These are phyloP conservation scores for Acrocalymma vagum DNA, from an alignment of 2,329 filamentous ascomycete species.

Conservation along the genomic window DNA sequence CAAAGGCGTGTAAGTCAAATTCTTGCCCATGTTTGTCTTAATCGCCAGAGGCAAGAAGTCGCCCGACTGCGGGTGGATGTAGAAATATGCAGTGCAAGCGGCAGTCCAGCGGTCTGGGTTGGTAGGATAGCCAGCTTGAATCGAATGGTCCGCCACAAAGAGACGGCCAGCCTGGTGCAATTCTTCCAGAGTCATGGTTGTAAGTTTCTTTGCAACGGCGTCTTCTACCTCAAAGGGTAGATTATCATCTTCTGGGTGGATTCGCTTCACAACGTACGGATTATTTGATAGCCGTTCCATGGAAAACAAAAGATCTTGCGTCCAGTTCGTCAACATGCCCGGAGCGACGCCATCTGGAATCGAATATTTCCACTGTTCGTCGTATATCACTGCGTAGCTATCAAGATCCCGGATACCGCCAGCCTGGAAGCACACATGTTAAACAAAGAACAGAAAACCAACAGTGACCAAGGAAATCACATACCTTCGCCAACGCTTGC, in stretches of 20 bases:
- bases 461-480: too few species aligned
- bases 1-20: slow-evolving; percentile 57
- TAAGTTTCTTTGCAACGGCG: slow-evolving; percentile 1
- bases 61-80: slow-evolving; percentile 49
- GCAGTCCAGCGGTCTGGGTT: slow-evolving; percentile 46
- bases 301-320: slow-evolving; percentile 20
- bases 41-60: slow-evolving; percentile 61
- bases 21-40: slow-evolving; percentile 53
- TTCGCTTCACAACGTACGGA: slow-evolving; percentile 11
- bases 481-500: too few species aligned
- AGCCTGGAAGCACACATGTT: too few species aligned
- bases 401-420: too few species aligned
- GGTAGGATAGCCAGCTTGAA: slow-evolving; percentile 39
- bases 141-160: slow-evolving; percentile 54
- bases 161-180: slow-evolving; percentile 51
- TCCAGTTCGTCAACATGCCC: slow-evolving; percentile 19
- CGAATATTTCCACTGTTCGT: slow-evolving; percentile 5
- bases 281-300: slow-evolving; percentile 18
- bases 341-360: slow-evolving; percentile 5
- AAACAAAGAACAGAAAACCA: too few species aligned
- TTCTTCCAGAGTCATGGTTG: slow-evolving; percentile 28
- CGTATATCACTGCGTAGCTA: slow-evolving; percentile 4
- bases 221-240: slow-evolving; percentile 10
- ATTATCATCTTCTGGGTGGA: slow-evolving; percentile 7
- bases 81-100: slow-evolving; percentile 59